Evolutionary conservation across 2,329 filamentous ascomycete genomes (phyloP).

Genomic region (Simplicillium aogashimaense): DNA sequence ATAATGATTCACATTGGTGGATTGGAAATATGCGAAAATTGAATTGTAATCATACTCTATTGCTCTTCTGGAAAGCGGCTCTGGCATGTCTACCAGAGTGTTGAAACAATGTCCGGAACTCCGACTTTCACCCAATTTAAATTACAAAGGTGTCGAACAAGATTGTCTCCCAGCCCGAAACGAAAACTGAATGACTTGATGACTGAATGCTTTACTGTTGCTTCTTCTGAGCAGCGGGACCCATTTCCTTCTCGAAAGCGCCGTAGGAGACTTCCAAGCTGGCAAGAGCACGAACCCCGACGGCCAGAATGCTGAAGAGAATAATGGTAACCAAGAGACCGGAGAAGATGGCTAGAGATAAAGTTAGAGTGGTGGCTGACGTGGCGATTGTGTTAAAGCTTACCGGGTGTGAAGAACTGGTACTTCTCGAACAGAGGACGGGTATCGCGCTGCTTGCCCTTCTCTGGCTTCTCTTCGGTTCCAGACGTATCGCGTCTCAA

Average conservation of each 20-base stretch:
- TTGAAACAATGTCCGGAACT: not conserved
- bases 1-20: not conserved
- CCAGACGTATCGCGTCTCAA: slow-evolving; percentile 47
- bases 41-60: not conserved
- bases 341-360: slow-evolving; percentile 71
- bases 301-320: slow-evolving; percentile 66
- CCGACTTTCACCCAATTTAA: not conserved
- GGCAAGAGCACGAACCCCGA: slow-evolving; percentile 65
- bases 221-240: slow-evolving; percentile 81
- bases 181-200: no score
- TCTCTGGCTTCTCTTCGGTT: slow-evolving; percentile 9
- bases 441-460: slow-evolving; percentile 21
- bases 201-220: slow-evolving; percentile 18
- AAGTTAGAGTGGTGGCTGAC: slow-evolving; percentile 6
- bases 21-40: not conserved
- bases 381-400: slow-evolving; percentile 15
- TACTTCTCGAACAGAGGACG: slow-evolving; percentile 78
- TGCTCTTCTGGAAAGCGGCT: not conserved
- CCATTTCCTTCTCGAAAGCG: slow-evolving; percentile 94
- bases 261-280: slow-evolving; percentile 87
- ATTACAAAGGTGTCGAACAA: not conserved
- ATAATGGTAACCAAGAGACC: slow-evolving; percentile 61
- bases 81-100: not conserved
- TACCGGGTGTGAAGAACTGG: slow-evolving; percentile 85
- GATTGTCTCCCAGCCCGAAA: no score